A percentile compares a stretch with the other conserved stretches of the same genome.
Evolutionary conservation across 495 filamentous ascomycete species (phyloP).

Genomic region (Neurospora tetraspora): DNA sequence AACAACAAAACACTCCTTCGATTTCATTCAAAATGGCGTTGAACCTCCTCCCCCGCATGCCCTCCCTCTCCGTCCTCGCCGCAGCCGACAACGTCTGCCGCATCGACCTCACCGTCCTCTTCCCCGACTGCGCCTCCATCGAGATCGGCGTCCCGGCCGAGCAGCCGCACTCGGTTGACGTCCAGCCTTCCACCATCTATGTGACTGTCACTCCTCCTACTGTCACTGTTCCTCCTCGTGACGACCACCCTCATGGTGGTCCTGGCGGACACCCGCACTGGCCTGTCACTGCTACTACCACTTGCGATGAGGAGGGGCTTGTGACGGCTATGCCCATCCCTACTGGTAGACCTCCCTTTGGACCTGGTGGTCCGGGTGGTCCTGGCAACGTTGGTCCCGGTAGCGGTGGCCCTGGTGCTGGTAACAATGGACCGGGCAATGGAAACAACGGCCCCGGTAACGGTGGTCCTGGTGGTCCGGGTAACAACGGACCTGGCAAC

Average conservation of each 20-base stretch:
- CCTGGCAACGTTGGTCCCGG: background rate
- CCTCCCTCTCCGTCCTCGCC: constrained; percentile 5
- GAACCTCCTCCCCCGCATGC: constrained; percentile 3
- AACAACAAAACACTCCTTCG: background rate
- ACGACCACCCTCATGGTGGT: background rate
- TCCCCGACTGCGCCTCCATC: constrained; percentile 7
- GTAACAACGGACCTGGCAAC: background rate
- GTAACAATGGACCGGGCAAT: too few relatives aligned
- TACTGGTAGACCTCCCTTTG: background rate
- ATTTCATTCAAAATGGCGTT: constrained; percentile 2
- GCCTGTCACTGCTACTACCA: background rate
- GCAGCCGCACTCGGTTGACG: background rate
- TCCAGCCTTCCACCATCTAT: constrained; percentile 7
- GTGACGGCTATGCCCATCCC: background rate
- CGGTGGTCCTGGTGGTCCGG: background rate
- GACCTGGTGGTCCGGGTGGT: background rate
- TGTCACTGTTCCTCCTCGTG: background rate
- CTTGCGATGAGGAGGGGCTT: background rate
- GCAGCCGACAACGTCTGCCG: constrained; percentile 7
- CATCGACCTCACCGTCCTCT: constrained; percentile 6
- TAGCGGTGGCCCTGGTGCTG: too few relatives aligned
- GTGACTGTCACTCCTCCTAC: constrained; percentile 4
- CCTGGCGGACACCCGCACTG: background rate
- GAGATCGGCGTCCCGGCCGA: background rate
- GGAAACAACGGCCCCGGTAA: background rate